Evolutionary conservation across 371 early-diverging fungal species (phyloP), one percentile per base, ranked within the genome.

Genomic region (Cokeromyces recurvatus): DNA sequence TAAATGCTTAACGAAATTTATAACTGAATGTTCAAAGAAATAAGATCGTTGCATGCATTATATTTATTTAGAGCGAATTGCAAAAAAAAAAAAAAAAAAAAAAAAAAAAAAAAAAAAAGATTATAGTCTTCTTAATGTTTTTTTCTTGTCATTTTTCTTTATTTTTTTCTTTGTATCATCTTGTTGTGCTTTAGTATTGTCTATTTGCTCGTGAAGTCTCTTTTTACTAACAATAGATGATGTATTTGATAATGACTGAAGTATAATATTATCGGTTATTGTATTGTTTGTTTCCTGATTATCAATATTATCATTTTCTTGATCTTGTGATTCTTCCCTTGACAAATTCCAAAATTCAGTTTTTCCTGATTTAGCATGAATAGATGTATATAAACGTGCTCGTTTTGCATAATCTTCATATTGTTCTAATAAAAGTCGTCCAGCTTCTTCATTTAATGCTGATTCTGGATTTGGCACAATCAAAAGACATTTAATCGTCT

Each of bases 391-490:
- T 22, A 94, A 38, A 17, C 70, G 43, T 1, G 94, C 94, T 41
- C 82, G 82, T 32, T 77, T 77, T 4, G 87, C 85, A 59, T 89
- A 95, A 38, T 82, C 84, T 2, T 84, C 86, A 51, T 92, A 93
- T 16, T 81, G 81, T 43, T 92, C 95, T 32, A 94, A 61, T n/a
- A 94, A 73, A 27, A 91, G 71, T 27, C 77, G 74, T 4, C 92
- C 95, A 0, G 94, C 94, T 53, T 94, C 94, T 56, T 92, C 93
- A 50, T 95, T 95, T 45, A 95, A 68, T 14, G 94, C 94, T 0
- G 91, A 90, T 56, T 95, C 94, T 21, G 94, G 85, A 55, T 94
- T 95, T 9, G 95, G 95, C n/a, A 79, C 86, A 45, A 94, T 92
- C 48, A 95, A 66, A 36, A 95, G 62, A 64, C 94, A 92, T 54